These are phyloP conservation scores for Colletotrichum lentis DNA, from an alignment of 2,329 filamentous ascomycete genomes.

Conservation along the genomic window DNA sequence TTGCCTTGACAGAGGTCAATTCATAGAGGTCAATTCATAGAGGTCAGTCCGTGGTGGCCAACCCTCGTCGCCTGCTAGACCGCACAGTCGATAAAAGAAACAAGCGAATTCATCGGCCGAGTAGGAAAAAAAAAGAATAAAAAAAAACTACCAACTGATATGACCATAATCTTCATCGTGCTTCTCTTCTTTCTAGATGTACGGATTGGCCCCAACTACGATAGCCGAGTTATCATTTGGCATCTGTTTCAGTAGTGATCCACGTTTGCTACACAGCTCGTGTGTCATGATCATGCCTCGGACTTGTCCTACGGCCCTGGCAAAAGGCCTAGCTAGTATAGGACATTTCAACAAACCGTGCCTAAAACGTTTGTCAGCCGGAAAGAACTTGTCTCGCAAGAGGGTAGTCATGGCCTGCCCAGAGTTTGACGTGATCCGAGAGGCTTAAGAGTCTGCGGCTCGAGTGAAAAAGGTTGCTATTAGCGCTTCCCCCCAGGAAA, in stretches of 20 bases:
- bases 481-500: constrained; percentile 61
- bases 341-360: too few relatives aligned
- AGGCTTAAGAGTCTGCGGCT: constrained; percentile 53
- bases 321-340: too few relatives aligned
- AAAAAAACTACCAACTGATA: too few relatives aligned
- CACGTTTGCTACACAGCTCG: constrained; percentile 1
- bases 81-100: not conserved
- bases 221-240: not conserved
- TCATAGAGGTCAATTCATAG: not conserved
- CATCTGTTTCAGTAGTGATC: constrained; percentile 2
- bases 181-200: too few relatives aligned
- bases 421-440: constrained; percentile 56
- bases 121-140: too few relatives aligned
- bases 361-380: too few relatives aligned
- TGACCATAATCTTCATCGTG: not conserved
- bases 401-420: constrained; percentile 64
- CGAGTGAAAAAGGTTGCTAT: constrained; percentile 55
- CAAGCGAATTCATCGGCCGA: not conserved
- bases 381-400: too few relatives aligned
- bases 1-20: constrained; percentile 2
- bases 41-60: not conserved
- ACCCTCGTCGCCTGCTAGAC: too few relatives aligned
- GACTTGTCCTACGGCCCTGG: not conserved
- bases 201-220: not conserved
- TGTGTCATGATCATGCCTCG: constrained; percentile 28